Evolutionary conservation across 2,329 filamentous ascomycete genomes (phyloP).

Genomic region (Clonostachys chloroleuca): DNA sequence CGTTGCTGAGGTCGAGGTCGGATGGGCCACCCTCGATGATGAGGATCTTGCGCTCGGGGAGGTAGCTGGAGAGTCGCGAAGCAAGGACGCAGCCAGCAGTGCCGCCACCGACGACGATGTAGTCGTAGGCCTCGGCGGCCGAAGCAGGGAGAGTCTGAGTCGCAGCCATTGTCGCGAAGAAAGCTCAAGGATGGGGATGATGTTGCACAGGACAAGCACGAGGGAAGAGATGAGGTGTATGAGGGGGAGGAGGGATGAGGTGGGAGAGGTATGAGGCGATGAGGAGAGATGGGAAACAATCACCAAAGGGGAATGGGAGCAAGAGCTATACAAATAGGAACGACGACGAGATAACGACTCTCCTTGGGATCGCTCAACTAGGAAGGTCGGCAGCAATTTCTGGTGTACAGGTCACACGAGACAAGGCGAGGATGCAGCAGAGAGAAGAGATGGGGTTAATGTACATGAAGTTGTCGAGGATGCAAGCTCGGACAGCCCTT

Average conservation of each 20-base stretch:
- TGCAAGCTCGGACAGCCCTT: too few species aligned
- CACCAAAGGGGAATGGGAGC: not conserved
- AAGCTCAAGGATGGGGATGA: not conserved
- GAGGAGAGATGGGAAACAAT: not conserved
- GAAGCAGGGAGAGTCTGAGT: conserved; percentile 62
- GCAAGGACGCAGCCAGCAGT: conserved; percentile 85
- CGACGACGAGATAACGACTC: too few species aligned
- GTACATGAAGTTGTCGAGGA: too few species aligned
- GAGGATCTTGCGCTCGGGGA: conserved; percentile 76
- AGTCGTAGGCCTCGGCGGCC: conserved; percentile 70
- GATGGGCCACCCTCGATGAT: conserved; percentile 86
- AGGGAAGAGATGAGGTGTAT: not conserved
- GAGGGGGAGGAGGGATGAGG: not conserved
- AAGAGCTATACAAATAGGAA: too few species aligned
- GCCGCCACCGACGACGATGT: conserved; percentile 80
- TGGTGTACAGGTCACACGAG: too few species aligned
- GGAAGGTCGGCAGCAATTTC: too few species aligned
- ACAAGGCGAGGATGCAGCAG: too few species aligned
- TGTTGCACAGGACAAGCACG: not conserved
- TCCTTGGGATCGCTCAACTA: too few species aligned
- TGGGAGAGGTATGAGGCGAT: not conserved
- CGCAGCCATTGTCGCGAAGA: conserved; percentile 53
- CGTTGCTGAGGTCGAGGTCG: conserved; percentile 83
- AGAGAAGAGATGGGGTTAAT: too few species aligned
- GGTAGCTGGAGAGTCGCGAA: conserved; percentile 73